A percentile compares a stretch with the other conserved stretches of the same genome.
Conservation (phyloP, 768 basidiomycete species). For the Hirschioporus abietinus region DNA sequence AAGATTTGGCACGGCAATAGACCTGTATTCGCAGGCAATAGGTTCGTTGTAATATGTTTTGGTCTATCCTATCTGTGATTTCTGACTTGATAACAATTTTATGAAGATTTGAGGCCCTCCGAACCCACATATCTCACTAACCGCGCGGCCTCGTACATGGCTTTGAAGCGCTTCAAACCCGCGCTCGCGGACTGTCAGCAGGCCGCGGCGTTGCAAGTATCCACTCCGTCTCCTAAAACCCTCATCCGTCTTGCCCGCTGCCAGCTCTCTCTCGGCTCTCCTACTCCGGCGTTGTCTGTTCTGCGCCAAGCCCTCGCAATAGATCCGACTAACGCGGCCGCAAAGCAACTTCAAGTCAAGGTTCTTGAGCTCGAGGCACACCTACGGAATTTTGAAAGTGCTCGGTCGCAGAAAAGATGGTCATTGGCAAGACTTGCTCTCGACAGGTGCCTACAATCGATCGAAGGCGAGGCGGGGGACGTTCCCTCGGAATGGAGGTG, state of each 20-base stretch:
- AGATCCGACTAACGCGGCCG: constrained; percentile 57
- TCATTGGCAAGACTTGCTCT: constrained; percentile 71
- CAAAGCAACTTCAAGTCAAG: constrained; percentile 55
- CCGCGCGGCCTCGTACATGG: constrained; percentile 83
- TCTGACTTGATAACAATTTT: neutral
- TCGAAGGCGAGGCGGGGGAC: constrained; percentile 72
- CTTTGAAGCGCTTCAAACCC: constrained; percentile 64
- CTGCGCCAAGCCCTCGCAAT: constrained; percentile 54
- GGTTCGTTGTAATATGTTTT: constrained; percentile 30
- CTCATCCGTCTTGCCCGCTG: constrained; percentile 79
- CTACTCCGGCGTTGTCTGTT: constrained; percentile 61
- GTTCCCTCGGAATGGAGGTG: constrained; percentile 75
- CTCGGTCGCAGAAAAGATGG: constrained; percentile 64
- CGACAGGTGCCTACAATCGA: constrained; percentile 67
- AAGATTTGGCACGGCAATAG: constrained; percentile 63
- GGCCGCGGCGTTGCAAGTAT: constrained; percentile 60
- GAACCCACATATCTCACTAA: constrained; percentile 82
- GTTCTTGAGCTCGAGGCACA: constrained; percentile 60
- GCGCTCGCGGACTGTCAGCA: constrained; percentile 79
- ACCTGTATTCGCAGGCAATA: constrained; percentile 72
- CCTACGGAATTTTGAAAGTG: constrained; percentile 54
- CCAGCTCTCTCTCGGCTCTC: constrained; percentile 72
- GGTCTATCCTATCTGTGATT: neutral
- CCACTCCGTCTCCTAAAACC: constrained; percentile 63
- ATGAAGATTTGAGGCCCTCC: constrained; percentile 28